Percentiles rank a stretch among this genome's conserved stretches.
Evolutionary conservation across 805 yeast genomes (phyloP).

Genomic region (Saccharomycopsis microspora): DNA sequence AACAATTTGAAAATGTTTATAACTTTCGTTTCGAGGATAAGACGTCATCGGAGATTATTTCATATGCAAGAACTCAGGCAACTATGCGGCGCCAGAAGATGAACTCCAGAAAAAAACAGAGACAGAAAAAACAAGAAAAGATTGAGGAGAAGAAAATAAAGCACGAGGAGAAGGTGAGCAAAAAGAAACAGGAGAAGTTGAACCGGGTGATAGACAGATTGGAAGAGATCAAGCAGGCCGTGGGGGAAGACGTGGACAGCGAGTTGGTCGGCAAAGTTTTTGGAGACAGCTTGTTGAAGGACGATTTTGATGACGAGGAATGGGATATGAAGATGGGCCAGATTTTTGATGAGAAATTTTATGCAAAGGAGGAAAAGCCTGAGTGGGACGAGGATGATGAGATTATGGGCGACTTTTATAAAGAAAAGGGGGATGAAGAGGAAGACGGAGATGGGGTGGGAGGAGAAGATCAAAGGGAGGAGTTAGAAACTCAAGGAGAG

Average conservation of each 20-base stretch:
- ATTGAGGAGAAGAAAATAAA: constrained; percentile 40
- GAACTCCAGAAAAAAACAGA: constrained; percentile 66
- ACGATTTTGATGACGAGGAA: constrained; percentile 79
- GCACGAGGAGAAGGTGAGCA: constrained; percentile 49
- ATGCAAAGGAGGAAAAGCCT: constrained; percentile 53
- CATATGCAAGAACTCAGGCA: constrained; percentile 91
- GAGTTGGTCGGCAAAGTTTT: constrained; percentile 52
- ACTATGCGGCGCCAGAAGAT: constrained; percentile 76
- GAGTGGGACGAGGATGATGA: constrained; percentile 55
- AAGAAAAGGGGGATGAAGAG: constrained; percentile 21
- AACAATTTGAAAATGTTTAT: constrained; percentile 82
- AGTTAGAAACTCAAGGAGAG: constrained; percentile 19
- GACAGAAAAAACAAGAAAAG: constrained; percentile 56
- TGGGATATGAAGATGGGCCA: constrained; percentile 86
- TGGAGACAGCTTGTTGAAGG: constrained; percentile 67
- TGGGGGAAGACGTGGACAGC: constrained; percentile 53
- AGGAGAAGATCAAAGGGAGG: constrained; percentile 20
- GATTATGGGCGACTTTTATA: constrained; percentile 30
- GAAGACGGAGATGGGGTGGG: constrained; percentile 31
- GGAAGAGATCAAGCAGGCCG: constrained; percentile 50
- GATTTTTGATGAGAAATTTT: constrained; percentile 77
- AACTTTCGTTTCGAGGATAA: constrained; percentile 94
- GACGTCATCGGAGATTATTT: constrained; percentile 77
- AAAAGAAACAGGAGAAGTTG: constrained; percentile 66
- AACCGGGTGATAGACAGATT: constrained; percentile 68